Evolutionary conservation across 495 filamentous ascomycete genomes (phyloP).

Genomic region (Tuber indicum): DNA sequence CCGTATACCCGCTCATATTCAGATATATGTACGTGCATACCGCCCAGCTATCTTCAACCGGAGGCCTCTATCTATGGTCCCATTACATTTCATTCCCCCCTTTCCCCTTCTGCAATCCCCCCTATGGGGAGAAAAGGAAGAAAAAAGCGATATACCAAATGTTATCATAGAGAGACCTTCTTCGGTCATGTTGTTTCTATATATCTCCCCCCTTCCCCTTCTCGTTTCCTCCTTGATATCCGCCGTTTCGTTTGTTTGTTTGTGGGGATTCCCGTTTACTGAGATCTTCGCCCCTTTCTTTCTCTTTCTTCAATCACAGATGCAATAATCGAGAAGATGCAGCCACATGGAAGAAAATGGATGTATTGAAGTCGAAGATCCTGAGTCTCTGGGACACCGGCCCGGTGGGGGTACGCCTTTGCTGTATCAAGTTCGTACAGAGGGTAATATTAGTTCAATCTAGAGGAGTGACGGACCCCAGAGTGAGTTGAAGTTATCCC

Average conservation of each 20-base stretch:
- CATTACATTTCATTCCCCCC: constrained; percentile 6
- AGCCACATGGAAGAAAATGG: constrained; percentile 80
- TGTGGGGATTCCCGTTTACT: constrained; percentile 36
- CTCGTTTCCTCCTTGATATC: not conserved
- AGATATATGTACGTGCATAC: constrained; percentile 75
- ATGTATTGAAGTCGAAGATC: constrained; percentile 80
- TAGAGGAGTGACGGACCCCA: constrained; percentile 73
- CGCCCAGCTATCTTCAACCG: constrained; percentile 17
- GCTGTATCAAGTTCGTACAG: constrained; percentile 96
- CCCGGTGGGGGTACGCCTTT: constrained; percentile 67
- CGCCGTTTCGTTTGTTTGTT: constrained; percentile 22
- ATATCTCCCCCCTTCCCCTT: not conserved
- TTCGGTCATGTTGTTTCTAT: not conserved
- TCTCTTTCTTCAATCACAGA: constrained; percentile 47
- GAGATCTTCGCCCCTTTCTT: constrained; percentile 38
- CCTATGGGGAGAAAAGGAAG: constrained; percentile 2
- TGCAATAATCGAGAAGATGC: constrained; percentile 73
- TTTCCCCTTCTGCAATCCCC: constrained; percentile 12
- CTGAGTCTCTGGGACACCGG: constrained; percentile 81
- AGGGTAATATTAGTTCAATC: constrained; percentile 88
- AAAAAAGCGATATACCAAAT: constrained; percentile 4
- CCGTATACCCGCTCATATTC: constrained; percentile 85
- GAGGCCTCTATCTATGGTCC: not conserved
- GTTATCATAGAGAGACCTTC: not conserved
- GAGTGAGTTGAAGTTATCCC: constrained; percentile 53